These are phyloP conservation scores for Solanum chiquidenum DNA, from an alignment of 257 asterid genomes.

Conservation along the genomic window DNA sequence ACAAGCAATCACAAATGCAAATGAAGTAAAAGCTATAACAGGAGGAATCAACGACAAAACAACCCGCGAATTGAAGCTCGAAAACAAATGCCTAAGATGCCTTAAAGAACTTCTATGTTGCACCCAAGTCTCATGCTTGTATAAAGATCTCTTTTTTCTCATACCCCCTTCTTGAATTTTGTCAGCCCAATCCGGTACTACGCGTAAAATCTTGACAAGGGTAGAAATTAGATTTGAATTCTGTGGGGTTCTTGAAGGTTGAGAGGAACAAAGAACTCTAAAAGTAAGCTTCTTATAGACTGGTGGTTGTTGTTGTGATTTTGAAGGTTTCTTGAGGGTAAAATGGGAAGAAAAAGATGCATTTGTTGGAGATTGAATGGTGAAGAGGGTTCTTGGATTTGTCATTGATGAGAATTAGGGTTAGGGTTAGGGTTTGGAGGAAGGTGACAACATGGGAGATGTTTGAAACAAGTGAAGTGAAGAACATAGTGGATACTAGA, in stretches of 20 bases:
- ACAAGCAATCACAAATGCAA: constrained; percentile 51
- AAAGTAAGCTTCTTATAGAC: constrained; percentile 3
- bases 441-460: constrained; percentile 16
- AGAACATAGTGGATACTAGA: neutral
- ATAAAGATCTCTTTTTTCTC: constrained; percentile 48
- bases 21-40: constrained; percentile 62
- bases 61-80: constrained; percentile 71
- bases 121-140: constrained; percentile 65
- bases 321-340: constrained; percentile 14
- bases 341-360: constrained; percentile 27
- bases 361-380: constrained; percentile 18
- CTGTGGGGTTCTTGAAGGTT: constrained; percentile 5
- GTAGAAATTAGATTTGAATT: constrained; percentile 15
- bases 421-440: constrained; percentile 13
- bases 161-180: constrained; percentile 46
- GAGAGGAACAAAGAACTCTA: constrained; percentile 28
- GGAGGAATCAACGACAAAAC: constrained; percentile 79
- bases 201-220: constrained; percentile 30
- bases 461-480: constrained; percentile 6
- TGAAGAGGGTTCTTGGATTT: constrained; percentile 11
- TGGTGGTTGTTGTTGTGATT: constrained; percentile 8
- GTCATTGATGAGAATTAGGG: constrained; percentile 27
- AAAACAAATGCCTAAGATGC: constrained; percentile 55
- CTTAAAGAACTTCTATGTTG: constrained; percentile 74
- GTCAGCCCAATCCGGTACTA: constrained; percentile 82